Evolutionary conservation across 1,284 basidiomycete species (phyloP).

Genomic region (Rhodotorula glutinis): DNA sequence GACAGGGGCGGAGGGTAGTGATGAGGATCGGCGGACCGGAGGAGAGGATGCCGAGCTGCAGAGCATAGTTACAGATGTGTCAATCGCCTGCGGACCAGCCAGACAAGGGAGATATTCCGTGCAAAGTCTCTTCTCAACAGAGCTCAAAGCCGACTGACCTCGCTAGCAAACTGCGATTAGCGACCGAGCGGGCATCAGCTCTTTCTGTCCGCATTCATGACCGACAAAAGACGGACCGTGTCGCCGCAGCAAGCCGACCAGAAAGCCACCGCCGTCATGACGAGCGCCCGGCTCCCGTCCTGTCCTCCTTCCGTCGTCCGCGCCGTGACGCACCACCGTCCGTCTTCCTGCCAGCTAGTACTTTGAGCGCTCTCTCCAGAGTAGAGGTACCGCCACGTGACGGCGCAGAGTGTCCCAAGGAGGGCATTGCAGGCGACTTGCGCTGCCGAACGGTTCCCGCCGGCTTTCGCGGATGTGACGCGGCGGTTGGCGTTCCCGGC

Average conservation of each 20-base stretch:
- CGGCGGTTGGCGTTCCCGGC: conserved; percentile 47
- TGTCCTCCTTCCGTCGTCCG: conserved; percentile 43
- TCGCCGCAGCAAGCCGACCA: conserved; percentile 80
- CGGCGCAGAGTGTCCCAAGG: conserved; percentile 56
- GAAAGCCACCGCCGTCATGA: conserved; percentile 62
- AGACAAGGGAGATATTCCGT: too few relatives aligned
- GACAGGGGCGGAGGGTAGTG: conserved; percentile 65
- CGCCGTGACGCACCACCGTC: conserved; percentile 57
- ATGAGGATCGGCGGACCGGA: conserved; percentile 65
- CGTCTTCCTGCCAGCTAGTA: not conserved
- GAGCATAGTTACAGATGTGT: conserved; percentile 13
- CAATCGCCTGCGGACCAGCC: not conserved
- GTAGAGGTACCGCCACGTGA: conserved; percentile 30
- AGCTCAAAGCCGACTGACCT: conserved; percentile 25
- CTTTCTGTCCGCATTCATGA: conserved; percentile 22
- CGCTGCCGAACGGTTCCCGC: conserved; percentile 63
- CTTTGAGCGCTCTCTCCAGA: conserved; percentile 40
- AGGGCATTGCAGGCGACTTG: conserved; percentile 74
- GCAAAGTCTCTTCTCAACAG: too few relatives aligned
- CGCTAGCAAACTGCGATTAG: conserved; percentile 30
- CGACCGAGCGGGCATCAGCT: not conserved
- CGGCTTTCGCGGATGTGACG: conserved; percentile 50
- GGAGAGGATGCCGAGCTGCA: conserved; percentile 71
- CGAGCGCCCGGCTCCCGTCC: conserved; percentile 59
- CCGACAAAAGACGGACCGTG: conserved; percentile 56